Evolutionary conservation across 2,329 filamentous ascomycete species (phyloP).

Genomic region (Alternaria solani): DNA sequence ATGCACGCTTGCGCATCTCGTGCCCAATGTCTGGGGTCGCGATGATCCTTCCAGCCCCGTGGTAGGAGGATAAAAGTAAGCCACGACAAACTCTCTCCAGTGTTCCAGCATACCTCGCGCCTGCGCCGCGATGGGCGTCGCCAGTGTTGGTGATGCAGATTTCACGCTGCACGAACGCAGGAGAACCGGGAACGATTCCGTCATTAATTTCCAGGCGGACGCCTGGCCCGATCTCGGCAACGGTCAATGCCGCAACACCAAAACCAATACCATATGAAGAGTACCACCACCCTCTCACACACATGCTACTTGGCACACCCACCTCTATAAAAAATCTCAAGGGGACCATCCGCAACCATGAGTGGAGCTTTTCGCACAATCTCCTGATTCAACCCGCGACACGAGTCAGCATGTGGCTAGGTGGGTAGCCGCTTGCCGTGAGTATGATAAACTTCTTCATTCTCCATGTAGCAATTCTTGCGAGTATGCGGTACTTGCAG

Average conservation of each 20-base stretch:
- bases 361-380: not conserved
- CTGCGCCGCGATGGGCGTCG: not conserved
- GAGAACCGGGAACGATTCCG: not conserved
- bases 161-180: not conserved
- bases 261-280: not conserved
- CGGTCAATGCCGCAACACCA: not conserved
- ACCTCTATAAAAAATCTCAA: not conserved
- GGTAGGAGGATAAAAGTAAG: not conserved
- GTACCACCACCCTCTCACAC: not conserved
- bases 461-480: not conserved
- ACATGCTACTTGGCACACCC: not conserved
- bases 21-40: slow-evolving; percentile 1
- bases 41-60: not conserved
- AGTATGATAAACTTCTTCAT: not conserved
- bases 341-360: not conserved
- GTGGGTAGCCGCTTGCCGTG: not conserved
- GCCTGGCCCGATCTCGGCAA: not conserved
- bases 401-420: not conserved
- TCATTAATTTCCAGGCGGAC: not conserved
- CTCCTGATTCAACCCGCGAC: not conserved
- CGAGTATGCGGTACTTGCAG: not conserved
- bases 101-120: not conserved
- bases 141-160: not conserved
- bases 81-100: not conserved
- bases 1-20: not conserved